Conservation (phyloP, 768 basidiomycete genomes). For the Kwoniella dendrophila region DNA sequence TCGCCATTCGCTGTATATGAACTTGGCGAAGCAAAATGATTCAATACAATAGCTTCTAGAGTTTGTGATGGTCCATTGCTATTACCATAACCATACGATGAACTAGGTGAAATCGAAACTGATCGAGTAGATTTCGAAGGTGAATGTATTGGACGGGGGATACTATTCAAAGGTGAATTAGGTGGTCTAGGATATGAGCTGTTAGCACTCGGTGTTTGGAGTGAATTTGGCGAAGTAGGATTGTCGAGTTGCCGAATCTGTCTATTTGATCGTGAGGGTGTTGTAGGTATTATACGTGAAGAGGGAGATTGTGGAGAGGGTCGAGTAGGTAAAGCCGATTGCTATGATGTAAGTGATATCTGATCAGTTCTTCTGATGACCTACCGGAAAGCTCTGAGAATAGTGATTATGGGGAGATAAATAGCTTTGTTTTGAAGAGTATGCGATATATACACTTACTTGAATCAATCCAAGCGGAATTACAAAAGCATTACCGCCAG, state of each 20-base stretch:
- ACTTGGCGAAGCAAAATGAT: constrained; percentile 10
- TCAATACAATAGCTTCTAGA: constrained; percentile 17
- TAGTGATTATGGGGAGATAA: not conserved
- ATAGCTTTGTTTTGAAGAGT: not conserved
- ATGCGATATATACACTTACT: constrained; percentile 57
- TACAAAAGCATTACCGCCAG: constrained; percentile 70
- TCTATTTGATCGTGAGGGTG: constrained; percentile 6
- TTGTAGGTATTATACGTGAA: constrained; percentile 15
- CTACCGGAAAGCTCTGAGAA: too few species aligned
- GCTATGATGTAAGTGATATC: not conserved
- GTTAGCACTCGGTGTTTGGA: not conserved
- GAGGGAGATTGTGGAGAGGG: not conserved
- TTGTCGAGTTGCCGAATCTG: constrained; percentile 13
- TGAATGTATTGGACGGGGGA: constrained; percentile 16
- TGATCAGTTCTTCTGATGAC: too few species aligned
- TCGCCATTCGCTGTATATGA: constrained; percentile 4
- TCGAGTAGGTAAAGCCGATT: constrained; percentile 5
- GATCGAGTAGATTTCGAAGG: constrained; percentile 19
- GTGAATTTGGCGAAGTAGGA: not conserved
- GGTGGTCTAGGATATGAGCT: constrained; percentile 14
- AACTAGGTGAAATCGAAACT: constrained; percentile 7
- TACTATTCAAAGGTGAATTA: constrained; percentile 14
- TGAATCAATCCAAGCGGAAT: constrained; percentile 88
- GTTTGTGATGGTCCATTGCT: constrained; percentile 5
- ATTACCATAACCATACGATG: constrained; percentile 7